phyloP scores from a whole-genome alignment of 1,284 basidiomycete species.

The Xerocomus nothofagi region DNA sequence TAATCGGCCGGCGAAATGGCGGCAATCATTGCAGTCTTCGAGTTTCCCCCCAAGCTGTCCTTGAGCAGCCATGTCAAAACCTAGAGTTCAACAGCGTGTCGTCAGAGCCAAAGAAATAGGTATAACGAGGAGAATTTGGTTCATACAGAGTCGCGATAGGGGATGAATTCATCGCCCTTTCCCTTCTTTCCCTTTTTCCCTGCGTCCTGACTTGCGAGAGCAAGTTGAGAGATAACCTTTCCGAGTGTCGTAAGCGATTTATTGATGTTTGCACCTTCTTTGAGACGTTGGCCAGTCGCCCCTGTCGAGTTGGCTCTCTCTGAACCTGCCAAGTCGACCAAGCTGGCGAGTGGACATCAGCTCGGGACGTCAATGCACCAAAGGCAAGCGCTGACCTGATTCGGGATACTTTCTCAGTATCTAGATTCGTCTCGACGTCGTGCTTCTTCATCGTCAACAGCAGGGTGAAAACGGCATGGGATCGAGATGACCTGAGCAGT shows the following conservation, averaged over 20 bases:
- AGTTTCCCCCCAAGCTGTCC: slow-evolving; percentile 94
- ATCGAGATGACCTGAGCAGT: slow-evolving; percentile 78
- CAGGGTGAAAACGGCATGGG: slow-evolving; percentile 96
- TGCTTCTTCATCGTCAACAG: slow-evolving; percentile 89
- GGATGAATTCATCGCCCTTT: slow-evolving; percentile 86
- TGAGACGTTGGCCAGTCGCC: slow-evolving; percentile 90
- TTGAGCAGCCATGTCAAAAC: slow-evolving; percentile 97
- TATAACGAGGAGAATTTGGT: background rate
- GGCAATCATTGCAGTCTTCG: slow-evolving; percentile 97
- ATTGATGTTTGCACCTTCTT: slow-evolving; percentile 98
- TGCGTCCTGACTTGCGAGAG: slow-evolving; percentile 68
- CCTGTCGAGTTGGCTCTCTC: slow-evolving; percentile 96
- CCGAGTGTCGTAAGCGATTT: slow-evolving; percentile 96
- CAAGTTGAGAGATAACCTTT: slow-evolving; percentile 94
- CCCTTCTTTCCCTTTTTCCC: slow-evolving; percentile 81
- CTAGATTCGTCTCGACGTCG: slow-evolving; percentile 80
- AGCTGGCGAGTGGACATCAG: slow-evolving; percentile 40
- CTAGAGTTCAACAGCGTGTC: slow-evolving; percentile 38
- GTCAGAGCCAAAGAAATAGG: slow-evolving; percentile 11
- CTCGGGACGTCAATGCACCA: background rate
- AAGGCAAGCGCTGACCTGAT: slow-evolving; percentile 64
- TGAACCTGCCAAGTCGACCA: slow-evolving; percentile 96
- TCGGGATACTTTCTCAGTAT: slow-evolving; percentile 94
- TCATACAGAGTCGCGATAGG: slow-evolving; percentile 90
- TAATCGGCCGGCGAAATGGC: slow-evolving; percentile 98